Conservation (phyloP, 2,329 filamentous ascomycete species). For the Xylaria polymorpha region DNA sequence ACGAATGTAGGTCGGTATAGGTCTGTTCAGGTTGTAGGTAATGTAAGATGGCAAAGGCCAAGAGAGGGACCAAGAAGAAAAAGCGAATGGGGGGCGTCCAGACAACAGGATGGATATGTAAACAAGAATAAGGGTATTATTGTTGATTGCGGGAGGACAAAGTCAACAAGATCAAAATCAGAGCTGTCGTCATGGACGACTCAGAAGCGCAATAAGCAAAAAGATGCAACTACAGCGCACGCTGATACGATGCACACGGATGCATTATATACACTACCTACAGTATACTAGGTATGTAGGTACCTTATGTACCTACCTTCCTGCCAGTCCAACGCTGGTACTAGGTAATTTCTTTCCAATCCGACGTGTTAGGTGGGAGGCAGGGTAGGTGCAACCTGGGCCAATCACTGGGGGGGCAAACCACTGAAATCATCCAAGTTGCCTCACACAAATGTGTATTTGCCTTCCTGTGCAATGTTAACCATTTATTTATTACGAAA, state of each 20-base stretch:
- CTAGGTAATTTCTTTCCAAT: constrained; percentile 8
- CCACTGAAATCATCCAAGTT: background rate
- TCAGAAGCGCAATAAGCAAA: background rate
- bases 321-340: constrained; percentile 1
- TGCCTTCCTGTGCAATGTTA: constrained; percentile 32
- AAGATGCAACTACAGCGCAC: constrained; percentile 16
- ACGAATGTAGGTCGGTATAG: constrained; percentile 36
- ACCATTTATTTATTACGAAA: constrained; percentile 17
- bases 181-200: constrained; percentile 25
- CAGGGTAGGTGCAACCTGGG: constrained; percentile 14
- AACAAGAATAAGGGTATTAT: constrained; percentile 22
- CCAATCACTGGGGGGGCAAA: constrained; percentile 10
- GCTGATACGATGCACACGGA: constrained; percentile 15
- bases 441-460: constrained; percentile 27
- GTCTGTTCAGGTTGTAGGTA: too few species aligned
- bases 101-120: constrained; percentile 31
- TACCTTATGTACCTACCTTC: too few species aligned
- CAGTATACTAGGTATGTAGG: too few species aligned
- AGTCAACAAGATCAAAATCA: constrained; percentile 16
- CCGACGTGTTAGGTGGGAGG: constrained; percentile 11
- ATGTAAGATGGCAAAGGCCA: constrained; percentile 27
- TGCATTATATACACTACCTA: background rate
- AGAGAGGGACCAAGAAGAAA: constrained; percentile 41
- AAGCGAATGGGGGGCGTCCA: constrained; percentile 40
- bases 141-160: constrained; percentile 23